Percentiles rank a stretch among this genome's conserved stretches.
phyloP scores from a whole-genome alignment of 2,329 filamentous ascomycete species.

The Tolypocladium amazonense region DNA sequence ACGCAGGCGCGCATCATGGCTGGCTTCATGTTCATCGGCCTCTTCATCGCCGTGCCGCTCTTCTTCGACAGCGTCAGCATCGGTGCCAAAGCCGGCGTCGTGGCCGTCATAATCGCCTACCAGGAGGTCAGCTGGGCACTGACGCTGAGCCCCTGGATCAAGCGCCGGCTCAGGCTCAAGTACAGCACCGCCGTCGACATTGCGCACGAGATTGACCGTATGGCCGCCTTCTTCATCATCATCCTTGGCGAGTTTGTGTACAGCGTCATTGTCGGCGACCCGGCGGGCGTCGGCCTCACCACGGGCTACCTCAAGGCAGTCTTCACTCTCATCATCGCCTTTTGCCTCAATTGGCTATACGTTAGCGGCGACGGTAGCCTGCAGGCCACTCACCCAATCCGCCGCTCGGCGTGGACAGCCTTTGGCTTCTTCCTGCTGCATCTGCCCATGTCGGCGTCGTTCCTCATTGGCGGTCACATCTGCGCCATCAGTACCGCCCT shows the following conservation, averaged over 20 bases:
- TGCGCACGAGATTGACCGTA: constrained; percentile 36
- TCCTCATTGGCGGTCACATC: constrained; percentile 36
- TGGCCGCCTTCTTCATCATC: constrained; percentile 40
- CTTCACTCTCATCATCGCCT: constrained; percentile 38
- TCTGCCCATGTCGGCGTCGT: constrained; percentile 30
- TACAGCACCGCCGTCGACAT: constrained; percentile 39
- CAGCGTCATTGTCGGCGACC: constrained; percentile 34
- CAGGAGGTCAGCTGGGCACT: constrained; percentile 33
- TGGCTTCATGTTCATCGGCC: constrained; percentile 26
- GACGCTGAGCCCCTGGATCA: constrained; percentile 31
- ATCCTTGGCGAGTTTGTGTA: constrained; percentile 40
- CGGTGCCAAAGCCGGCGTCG: constrained; percentile 28
- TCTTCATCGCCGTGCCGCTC: constrained; percentile 31
- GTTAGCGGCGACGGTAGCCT: constrained; percentile 35
- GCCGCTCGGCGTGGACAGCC: constrained; percentile 30
- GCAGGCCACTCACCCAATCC: constrained; percentile 30
- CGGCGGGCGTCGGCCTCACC: constrained; percentile 33
- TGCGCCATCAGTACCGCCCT: constrained; percentile 27
- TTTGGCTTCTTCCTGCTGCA: constrained; percentile 35
- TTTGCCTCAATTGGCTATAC: constrained; percentile 40
- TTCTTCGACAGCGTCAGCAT: constrained; percentile 30
- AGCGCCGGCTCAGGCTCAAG: constrained; percentile 26
- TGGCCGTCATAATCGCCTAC: constrained; percentile 28
- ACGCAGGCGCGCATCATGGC: constrained; percentile 33
- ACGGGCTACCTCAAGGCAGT: constrained; percentile 30